Conservation (phyloP, 176 grass and related monocot genomes). For the Themeda triandra region DNA sequence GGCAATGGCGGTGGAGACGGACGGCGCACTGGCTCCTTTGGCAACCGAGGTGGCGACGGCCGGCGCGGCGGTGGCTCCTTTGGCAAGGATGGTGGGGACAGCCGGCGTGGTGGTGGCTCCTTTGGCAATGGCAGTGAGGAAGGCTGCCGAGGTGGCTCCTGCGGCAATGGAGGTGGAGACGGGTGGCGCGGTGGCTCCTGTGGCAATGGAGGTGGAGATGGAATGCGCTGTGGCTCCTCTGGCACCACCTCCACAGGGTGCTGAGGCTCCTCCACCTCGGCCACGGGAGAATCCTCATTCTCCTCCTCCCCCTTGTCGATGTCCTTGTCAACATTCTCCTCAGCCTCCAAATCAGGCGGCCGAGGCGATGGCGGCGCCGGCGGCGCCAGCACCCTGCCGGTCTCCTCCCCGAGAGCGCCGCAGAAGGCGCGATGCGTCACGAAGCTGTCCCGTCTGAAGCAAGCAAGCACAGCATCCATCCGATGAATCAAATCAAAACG, state of each 20-base stretch:
- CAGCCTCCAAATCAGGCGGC: slow-evolving; percentile 40
- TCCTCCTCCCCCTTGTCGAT: background rate
- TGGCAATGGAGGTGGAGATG: background rate
- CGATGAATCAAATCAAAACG: background rate
- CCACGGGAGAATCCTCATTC: slow-evolving; percentile 13
- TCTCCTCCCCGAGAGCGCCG: slow-evolving; percentile 54
- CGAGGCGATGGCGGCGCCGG: slow-evolving; percentile 39
- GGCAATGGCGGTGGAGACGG: background rate
- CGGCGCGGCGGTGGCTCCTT: too few relatives aligned
- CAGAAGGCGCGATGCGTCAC: slow-evolving; percentile 63
- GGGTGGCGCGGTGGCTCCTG: background rate
- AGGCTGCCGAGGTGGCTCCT: background rate
- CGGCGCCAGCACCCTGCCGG: slow-evolving; percentile 19
- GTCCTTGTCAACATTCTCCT: slow-evolving; percentile 32
- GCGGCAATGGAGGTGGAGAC: background rate
- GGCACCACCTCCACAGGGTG: background rate
- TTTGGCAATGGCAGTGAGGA: background rate
- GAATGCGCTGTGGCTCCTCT: background rate
- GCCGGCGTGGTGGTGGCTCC: background rate
- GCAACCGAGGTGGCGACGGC: too few relatives aligned
- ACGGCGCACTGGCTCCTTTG: background rate
- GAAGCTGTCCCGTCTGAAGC: slow-evolving; percentile 56
- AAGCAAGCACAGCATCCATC: slow-evolving; percentile 11
- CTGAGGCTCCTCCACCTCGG: slow-evolving; percentile 17
- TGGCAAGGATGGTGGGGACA: background rate